Evolutionary conservation across 139 green algal genomes (phyloP).

Genomic region (Auxenochlorella protothecoides): DNA sequence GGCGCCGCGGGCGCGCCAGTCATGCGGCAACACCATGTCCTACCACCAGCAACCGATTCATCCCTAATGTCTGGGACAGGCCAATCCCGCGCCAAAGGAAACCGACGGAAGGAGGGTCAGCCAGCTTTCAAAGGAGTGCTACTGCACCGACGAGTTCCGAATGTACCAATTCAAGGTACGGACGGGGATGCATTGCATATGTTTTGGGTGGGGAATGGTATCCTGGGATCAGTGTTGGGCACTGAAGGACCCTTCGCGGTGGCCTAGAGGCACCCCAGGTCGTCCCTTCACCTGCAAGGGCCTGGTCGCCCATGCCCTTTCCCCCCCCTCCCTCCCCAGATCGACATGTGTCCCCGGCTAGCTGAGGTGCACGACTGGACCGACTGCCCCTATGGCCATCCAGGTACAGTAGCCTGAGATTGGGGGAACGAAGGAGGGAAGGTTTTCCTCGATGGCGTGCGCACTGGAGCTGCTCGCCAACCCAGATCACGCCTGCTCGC

Average conservation of each 20-base stretch:
- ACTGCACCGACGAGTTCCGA: conserved; percentile 29
- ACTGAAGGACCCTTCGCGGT: no score
- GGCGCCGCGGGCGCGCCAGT: neutral
- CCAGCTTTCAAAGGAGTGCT: conserved; percentile 1
- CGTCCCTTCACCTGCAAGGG: no score
- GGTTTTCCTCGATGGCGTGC: neutral
- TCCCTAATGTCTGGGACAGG: neutral
- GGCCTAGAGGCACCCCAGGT: no score
- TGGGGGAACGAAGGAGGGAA: neutral
- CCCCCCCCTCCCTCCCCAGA: neutral
- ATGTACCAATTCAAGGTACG: conserved; percentile 36
- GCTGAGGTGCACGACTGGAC: conserved; percentile 59
- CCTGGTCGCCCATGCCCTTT: no score
- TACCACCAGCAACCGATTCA: neutral
- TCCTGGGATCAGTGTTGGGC: no score
- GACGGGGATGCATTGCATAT: neutral
- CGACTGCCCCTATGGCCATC: conserved; percentile 58
- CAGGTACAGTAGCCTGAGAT: conserved; percentile 8
- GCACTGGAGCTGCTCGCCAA: no score
- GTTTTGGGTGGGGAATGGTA: neutral
- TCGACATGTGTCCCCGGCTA: conserved; percentile 15
- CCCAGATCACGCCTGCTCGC: neutral
- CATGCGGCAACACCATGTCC: neutral
- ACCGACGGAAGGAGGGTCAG: no score
- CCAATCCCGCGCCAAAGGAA: no score